Percentiles rank a stretch among this genome's conserved stretches.
These are phyloP conservation scores for Penicillium sp. DNA, from an alignment of 2,329 filamentous ascomycete genomes.

Conservation along the genomic window DNA sequence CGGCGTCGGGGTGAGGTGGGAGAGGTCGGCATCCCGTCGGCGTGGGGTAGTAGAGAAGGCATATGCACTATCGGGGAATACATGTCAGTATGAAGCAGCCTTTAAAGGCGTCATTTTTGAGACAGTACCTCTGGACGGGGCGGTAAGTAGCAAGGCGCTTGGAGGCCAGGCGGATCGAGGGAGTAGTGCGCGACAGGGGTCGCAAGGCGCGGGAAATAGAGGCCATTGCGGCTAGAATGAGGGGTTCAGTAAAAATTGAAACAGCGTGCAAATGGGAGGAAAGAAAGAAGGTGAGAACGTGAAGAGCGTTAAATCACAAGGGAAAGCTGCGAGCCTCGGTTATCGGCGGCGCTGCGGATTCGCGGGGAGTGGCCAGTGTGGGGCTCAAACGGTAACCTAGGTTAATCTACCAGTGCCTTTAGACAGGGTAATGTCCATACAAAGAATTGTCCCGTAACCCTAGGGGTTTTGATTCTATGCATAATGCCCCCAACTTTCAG, in stretches of 20 bases:
- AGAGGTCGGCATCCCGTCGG: slow-evolving; percentile 62
- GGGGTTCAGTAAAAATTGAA: neutral
- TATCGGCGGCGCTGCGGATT: slow-evolving; percentile 24
- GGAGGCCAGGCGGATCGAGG: slow-evolving; percentile 40
- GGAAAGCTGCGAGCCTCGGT: slow-evolving; percentile 22
- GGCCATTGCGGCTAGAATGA: slow-evolving; percentile 41
- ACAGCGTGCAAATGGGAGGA: slow-evolving; percentile 1
- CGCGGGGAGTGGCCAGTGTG: slow-evolving; percentile 18
- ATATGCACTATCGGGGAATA: slow-evolving; percentile 41
- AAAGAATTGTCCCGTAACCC: no score
- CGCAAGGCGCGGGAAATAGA: slow-evolving; percentile 49
- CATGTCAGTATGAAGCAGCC: neutral
- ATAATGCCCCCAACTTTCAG: no score
- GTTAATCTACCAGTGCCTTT: neutral
- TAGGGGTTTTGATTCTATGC: no score
- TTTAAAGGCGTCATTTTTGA: neutral
- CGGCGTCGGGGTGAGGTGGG: slow-evolving; percentile 80
- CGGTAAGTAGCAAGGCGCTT: slow-evolving; percentile 39
- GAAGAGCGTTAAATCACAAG: slow-evolving; percentile 19
- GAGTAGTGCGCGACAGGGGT: slow-evolving; percentile 43
- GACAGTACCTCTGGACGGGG: slow-evolving; percentile 43
- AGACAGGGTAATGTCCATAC: no score
- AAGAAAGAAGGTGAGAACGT: slow-evolving; percentile 5
- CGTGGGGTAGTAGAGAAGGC: slow-evolving; percentile 60
- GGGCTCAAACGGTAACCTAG: slow-evolving; percentile 8